Evolutionary conservation across 805 yeast genomes (phyloP), one percentile per base, ranked within the genome.

Genomic region (Wickerhamomyces ciferrii): DNA sequence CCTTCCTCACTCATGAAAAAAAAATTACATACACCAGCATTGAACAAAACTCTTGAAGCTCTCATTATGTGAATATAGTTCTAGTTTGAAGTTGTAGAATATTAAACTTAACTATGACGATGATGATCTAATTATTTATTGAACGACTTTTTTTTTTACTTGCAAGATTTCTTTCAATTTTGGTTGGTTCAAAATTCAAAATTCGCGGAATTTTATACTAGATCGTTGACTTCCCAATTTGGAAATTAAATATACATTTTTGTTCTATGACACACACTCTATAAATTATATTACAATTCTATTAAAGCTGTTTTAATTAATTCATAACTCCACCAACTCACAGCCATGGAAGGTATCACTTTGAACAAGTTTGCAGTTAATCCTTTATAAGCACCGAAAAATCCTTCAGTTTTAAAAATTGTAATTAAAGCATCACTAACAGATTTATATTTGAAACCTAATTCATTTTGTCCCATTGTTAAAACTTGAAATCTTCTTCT

Each of bases 301-400:
- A 55, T 48, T 47, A 67, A 41, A 20, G 51, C 45, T 19, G 79
- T 86, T 55, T 82, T 79, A 43, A 87, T 71, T 29, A 83, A 66
- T 53, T 95, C 98, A 63, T 81, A 84, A 50, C 87, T 81, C 55
- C 90, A 71, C 96, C 97, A 92, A 49, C 92, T 88, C 17, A 91
- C 89, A 4, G 98, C 98, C 91, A 94, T 92, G 14, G 94, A 83
- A 0, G 98, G 97, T 41, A 89, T 86, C 4, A 92, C 94, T 62
- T 91, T 92, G 72, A 87, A 83, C 62, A 88, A 71, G 60, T 89
- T 89, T 1, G 96, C 94, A 2, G 81, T 74, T 62, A 84, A 70
- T 0, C 92, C 92, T 56, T 79, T 83, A 67, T 83, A 85, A 35
- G 85, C 77, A 1, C 91, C 92, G 39, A 63, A 68, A 42, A 74